Base-by-base conservation (phyloP, 176 grass and related monocot genomes). In the Thalia dealbata region DNA sequence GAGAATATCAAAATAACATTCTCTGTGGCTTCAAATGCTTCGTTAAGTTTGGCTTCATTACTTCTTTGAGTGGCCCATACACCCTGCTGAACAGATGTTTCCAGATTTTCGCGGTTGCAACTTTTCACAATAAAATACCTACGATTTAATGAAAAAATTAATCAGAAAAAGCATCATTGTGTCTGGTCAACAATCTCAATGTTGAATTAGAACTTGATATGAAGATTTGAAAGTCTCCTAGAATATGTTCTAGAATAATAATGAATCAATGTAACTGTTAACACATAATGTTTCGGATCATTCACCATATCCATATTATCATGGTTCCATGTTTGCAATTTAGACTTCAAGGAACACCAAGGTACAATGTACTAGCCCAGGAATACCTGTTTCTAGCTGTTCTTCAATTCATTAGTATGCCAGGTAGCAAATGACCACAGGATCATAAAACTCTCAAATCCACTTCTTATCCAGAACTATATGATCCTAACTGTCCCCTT, bases 51-150 rank as follows among this genome's bases (percentile, higher is more conserved):
- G 19, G 85, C 82, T 58, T 99, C 95, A 24, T 99, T 99, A 76
- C 95, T 93, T 78, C 87, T 84, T 81, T 99, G 95, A 77, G 95
- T 99, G 67, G 90, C 95, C 95, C 95, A 99, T 10, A 99, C 81
- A 75, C 90, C 95, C 71, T 93, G 95, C 46, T 93, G 95, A 73
- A 99, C 95, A 61, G 90, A 99, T 88, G 91, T 99, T 82, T 99
- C 90, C 73, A 99, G 74, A 81, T 99, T 99, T 78, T 99, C 95
- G 63, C 79, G 81, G 55, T 99, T 99, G 87, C 90, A 99, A 85
- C 95, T 99, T 86, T 99, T 99, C 74, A 99, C 95, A 88, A 99
- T 99, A 76, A 99, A 99, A 80, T 99, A 99, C 95, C 95, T 99
- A 72, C 90, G 90, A 75, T 84, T 80, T 70, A n/a, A 91, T 90